Evolutionary conservation across 2,329 filamentous ascomycete genomes (phyloP).

Genomic region (Xylariaceae sp.): DNA sequence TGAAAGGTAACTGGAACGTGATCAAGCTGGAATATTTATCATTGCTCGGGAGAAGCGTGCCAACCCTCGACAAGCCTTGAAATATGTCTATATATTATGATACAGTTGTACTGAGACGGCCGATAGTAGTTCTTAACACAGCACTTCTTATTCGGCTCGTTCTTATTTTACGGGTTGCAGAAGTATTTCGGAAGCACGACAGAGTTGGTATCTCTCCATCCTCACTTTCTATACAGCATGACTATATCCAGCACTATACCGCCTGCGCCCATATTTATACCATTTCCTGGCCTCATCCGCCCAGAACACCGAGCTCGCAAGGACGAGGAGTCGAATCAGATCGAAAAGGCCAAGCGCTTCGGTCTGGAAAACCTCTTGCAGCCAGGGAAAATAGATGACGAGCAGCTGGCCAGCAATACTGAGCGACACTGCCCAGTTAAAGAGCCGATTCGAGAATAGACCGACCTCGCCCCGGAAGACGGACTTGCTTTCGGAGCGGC

Average conservation of each 20-base stretch:
- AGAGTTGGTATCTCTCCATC: neutral
- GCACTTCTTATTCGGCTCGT: too few species aligned
- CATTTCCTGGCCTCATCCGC: constrained; percentile 89
- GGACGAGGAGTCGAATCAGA: constrained; percentile 63
- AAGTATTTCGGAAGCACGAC: neutral
- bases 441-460: constrained; percentile 82
- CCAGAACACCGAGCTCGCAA: constrained; percentile 93
- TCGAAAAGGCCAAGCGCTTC: constrained; percentile 75
- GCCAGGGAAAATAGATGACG: constrained; percentile 90
- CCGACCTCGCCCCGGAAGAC: constrained; percentile 81
- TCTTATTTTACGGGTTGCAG: too few species aligned
- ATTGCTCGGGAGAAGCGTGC: too few species aligned
- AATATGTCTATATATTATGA: too few species aligned
- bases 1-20: too few species aligned
- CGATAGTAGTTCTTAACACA: too few species aligned
- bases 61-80: too few species aligned
- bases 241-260: constrained; percentile 59
- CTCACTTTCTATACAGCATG: constrained; percentile 59
- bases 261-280: constrained; percentile 56
- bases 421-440: constrained; percentile 90
- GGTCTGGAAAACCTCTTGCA: constrained; percentile 95
- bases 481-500: constrained; percentile 86
- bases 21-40: too few species aligned
- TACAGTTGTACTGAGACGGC: too few species aligned
- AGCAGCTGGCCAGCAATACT: constrained; percentile 80